Evolutionary conservation across 345 rosid genomes (phyloP).

Genomic region (Linum trigynum): DNA sequence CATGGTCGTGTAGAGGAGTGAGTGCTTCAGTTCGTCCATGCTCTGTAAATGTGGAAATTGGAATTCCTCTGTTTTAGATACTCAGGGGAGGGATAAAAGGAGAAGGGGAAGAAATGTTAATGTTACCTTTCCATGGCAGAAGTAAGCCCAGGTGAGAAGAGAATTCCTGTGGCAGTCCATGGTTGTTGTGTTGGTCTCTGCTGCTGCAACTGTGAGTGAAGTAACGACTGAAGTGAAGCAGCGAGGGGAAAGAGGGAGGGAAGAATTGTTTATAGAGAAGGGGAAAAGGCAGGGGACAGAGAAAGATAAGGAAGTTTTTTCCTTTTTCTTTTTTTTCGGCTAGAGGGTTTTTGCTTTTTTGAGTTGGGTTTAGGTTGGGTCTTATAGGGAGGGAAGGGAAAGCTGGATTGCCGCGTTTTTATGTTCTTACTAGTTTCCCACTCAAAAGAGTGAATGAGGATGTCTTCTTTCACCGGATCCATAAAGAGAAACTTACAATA

Average conservation of each 20-base stretch:
- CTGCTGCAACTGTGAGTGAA: slow-evolving; percentile 1
- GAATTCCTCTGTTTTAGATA: not conserved
- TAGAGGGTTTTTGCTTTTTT: too few relatives aligned
- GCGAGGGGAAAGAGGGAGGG: not conserved
- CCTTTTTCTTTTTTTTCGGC: too few relatives aligned
- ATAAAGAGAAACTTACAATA: too few relatives aligned
- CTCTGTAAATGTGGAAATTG: slow-evolving; percentile 32
- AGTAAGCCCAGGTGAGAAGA: slow-evolving; percentile 46
- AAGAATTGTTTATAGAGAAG: slow-evolving; percentile 5
- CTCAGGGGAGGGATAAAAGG: not conserved
- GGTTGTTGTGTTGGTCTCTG: not conserved
- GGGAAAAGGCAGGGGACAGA: slow-evolving; percentile 7
- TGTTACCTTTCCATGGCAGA: slow-evolving; percentile 54
- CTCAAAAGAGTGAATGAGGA: too few relatives aligned
- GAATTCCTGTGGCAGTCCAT: slow-evolving; percentile 61
- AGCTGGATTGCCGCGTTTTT: too few relatives aligned
- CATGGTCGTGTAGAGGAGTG: slow-evolving; percentile 50
- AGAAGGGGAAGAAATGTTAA: not conserved
- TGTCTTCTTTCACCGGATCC: too few relatives aligned
- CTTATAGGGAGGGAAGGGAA: too few relatives aligned
- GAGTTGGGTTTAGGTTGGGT: too few relatives aligned
- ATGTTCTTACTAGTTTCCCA: too few relatives aligned
- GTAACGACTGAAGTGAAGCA: not conserved
- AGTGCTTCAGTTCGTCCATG: slow-evolving; percentile 59
- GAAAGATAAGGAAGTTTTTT: not conserved